phyloP scores from a whole-genome alignment of 2,329 filamentous ascomycete species.

The Monilinia vaccinii-corymbosi region DNA sequence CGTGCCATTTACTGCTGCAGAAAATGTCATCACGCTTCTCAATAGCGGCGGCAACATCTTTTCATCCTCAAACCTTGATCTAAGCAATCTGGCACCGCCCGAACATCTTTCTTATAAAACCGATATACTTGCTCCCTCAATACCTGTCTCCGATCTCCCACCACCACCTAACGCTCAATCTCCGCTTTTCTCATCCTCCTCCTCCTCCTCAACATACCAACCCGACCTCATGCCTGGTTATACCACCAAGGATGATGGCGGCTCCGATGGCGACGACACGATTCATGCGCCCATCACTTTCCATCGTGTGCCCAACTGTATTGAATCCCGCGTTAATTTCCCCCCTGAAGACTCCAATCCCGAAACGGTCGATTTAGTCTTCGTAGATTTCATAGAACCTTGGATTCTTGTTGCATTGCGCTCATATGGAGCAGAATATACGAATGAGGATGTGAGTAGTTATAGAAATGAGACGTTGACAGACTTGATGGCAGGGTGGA shows the following conservation, averaged over 20 bases:
- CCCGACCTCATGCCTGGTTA: conserved; percentile 58
- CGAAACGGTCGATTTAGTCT: conserved; percentile 75
- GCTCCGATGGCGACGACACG: conserved; percentile 82
- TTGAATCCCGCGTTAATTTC: conserved; percentile 62
- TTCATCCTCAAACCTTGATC: conserved; percentile 23
- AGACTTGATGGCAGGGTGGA: conserved; percentile 47
- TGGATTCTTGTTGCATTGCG: conserved; percentile 71
- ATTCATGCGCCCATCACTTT: conserved; percentile 66
- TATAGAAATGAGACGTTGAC: conserved; percentile 48
- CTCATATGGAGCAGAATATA: conserved; percentile 44
- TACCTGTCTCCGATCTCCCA: conserved; percentile 2
- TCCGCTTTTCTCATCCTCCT: conserved; percentile 19
- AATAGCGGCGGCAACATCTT: conserved; percentile 46
- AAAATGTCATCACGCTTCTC: conserved; percentile 52
- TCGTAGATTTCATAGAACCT: conserved; percentile 81
- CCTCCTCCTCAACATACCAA: conserved; percentile 20
- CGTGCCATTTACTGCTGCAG: conserved; percentile 70
- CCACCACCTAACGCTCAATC: neutral
- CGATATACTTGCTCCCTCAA: conserved; percentile 14
- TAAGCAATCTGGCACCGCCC: conserved; percentile 23
- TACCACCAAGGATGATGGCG: conserved; percentile 79
- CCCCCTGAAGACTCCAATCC: conserved; percentile 43
- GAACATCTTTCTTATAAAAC: conserved; percentile 25
- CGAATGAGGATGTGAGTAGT: conserved; percentile 36
- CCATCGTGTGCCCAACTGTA: conserved; percentile 73